Base-by-base conservation (phyloP, 805 yeast species). In the Wickerhamiella australiensis region DNA sequence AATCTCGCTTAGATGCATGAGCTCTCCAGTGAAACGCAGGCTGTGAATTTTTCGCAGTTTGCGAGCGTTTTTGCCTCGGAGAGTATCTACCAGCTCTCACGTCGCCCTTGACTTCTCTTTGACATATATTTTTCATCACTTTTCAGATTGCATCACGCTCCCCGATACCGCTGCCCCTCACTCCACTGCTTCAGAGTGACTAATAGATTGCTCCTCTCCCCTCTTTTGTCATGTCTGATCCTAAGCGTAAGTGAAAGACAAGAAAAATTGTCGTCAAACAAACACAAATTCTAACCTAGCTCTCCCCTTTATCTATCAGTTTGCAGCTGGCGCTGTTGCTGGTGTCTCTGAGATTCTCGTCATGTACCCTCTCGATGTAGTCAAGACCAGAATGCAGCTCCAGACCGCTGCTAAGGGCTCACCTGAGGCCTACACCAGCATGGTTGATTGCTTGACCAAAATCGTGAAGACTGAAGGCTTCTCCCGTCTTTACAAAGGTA, bases 361-460 rank as follows among this genome's bases (percentile, higher is more conserved):
- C 56, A 87, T 88, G 96, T 88, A 88, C 64, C 98, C 98, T 41
- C 71, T 90, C 62, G 98, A 90, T 66, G 95, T 92, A 55, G 95
- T 92, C 62, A 90, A 90, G 74, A 90, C 98, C 27, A 77, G 97
- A 68, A 88, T 88, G 70, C 96, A 90, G 68, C 74, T 90, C 61
- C 88, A 82, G 66, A 85, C 82, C 44, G 59, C 63, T 12, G 56
- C 56, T 9, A 63, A 66, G 20, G 65, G 62, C 22, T 60, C 64
- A 22, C 67, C 66, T 12, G 71, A 75, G 46, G 79, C 77, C 44
- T 88, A 88, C 70, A 71, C 70, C 42, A 95, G 96, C 60, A 83
- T 94, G 63, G 58, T 87, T 52, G 92, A 85, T 63, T 85, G 95
- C 65, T 67, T 92, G 58, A 68, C 74, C 54, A 87, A 88, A 68